These are phyloP conservation scores for Backusella australiensis DNA, from an alignment of 192 early-diverging fungal species.

Conservation along the genomic window DNA sequence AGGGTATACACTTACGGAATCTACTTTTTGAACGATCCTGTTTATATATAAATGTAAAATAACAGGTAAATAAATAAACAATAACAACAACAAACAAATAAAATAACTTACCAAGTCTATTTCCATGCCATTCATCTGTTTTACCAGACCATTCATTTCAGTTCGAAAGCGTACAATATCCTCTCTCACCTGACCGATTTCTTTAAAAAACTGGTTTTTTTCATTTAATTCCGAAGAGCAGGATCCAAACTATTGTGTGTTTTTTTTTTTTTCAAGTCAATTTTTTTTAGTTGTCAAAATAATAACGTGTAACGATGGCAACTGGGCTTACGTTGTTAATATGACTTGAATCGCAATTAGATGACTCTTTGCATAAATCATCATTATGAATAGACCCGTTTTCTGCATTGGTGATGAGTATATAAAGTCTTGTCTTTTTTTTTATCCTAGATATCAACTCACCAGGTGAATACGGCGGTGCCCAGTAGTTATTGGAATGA, in stretches of 20 bases:
- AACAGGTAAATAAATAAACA: not conserved
- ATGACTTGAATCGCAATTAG: not conserved
- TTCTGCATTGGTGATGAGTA: not conserved
- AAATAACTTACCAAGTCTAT: slow-evolving; percentile 24
- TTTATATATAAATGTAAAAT: not conserved
- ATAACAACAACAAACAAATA: slow-evolving; percentile 1
- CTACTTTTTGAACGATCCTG: slow-evolving; percentile 19
- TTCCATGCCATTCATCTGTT: slow-evolving; percentile 29
- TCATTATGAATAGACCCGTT: not conserved
- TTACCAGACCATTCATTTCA: slow-evolving; percentile 29
- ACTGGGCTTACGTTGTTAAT: not conserved
- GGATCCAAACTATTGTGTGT: slow-evolving; percentile 29
- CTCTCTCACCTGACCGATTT: slow-evolving; percentile 16
- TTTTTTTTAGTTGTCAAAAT: slow-evolving; percentile 31
- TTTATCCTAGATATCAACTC: not conserved
- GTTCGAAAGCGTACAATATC: slow-evolving; percentile 21
- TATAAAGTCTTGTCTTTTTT: not conserved
- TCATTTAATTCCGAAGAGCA: slow-evolving; percentile 14
- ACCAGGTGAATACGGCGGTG: not conserved
- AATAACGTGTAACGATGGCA: slow-evolving; percentile 14
- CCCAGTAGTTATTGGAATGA: slow-evolving; percentile 16
- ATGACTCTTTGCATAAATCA: not conserved
- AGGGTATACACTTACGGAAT: slow-evolving; percentile 13
- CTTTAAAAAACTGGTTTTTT: slow-evolving; percentile 11
- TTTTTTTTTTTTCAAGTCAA: not conserved